These are phyloP conservation scores for Aspergillus flavus DNA, from an alignment of 2,329 filamentous ascomycete genomes.

Conservation along the genomic window DNA sequence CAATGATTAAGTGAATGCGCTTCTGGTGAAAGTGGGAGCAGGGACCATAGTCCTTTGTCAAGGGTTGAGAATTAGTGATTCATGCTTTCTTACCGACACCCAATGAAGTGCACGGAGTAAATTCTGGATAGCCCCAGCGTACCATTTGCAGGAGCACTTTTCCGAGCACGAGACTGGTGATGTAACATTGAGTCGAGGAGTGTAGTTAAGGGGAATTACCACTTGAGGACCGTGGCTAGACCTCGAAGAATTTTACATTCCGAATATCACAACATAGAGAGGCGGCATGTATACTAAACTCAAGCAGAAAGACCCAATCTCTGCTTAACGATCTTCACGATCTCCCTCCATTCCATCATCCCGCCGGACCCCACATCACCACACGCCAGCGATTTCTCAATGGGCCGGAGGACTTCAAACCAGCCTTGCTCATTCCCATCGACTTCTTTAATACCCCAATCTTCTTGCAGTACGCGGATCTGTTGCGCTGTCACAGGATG, in stretches of 20 bases:
- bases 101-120: background rate
- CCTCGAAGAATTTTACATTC: background rate
- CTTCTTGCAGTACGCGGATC: conserved; percentile 67
- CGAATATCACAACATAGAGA: background rate
- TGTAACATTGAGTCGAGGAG: background rate
- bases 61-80: background rate
- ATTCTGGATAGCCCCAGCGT: background rate
- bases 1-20: background rate
- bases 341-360: conserved; percentile 79
- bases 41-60: background rate
- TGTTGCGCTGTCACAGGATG: conserved; percentile 80
- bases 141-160: background rate
- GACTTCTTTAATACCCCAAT: conserved; percentile 64
- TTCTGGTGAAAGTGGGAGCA: background rate
- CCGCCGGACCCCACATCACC: conserved; percentile 80
- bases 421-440: conserved; percentile 45
- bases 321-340: conserved; percentile 67
- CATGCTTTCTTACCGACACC: background rate
- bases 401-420: conserved; percentile 73
- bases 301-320: background rate
- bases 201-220: background rate
- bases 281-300: background rate
- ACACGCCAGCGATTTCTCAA: conserved; percentile 79
- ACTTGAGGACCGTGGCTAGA: background rate
- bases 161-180: background rate